Percentiles rank a stretch among this genome's conserved stretches.
Conservation (phyloP, 208 protist genomes). For the Pavlovales sp. region DNA sequence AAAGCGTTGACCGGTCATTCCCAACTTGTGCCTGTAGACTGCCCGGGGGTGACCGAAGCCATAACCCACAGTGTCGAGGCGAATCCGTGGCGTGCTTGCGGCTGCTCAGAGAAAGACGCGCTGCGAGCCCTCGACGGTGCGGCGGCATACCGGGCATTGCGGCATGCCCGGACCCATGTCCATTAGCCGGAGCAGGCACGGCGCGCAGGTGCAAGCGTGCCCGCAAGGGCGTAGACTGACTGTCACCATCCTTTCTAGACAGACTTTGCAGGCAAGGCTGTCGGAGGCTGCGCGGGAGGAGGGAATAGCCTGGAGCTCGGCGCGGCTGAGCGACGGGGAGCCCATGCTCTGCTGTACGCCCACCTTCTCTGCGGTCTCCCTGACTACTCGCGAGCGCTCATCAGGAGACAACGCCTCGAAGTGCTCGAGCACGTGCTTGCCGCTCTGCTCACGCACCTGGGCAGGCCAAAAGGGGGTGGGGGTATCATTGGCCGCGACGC, state of each 20-base stretch:
- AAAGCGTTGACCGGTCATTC: too few species aligned
- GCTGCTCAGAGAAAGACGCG: neutral
- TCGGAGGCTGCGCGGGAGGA: neutral
- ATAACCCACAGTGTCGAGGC: too few species aligned
- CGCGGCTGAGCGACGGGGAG: neutral
- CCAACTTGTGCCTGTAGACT: too few species aligned
- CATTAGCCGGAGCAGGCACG: neutral
- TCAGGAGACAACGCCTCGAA: neutral
- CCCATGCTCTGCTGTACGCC: neutral
- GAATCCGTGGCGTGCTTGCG: too few species aligned
- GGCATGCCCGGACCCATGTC: too few species aligned
- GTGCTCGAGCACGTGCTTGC: neutral
- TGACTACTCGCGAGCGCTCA: neutral
- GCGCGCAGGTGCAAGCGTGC: neutral
- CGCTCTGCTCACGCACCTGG: neutral
- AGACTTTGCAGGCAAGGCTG: neutral
- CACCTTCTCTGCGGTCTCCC: neutral
- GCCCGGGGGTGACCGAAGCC: too few species aligned
- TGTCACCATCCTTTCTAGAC: neutral
- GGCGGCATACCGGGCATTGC: neutral
- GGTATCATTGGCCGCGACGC: too few species aligned
- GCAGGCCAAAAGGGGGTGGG: too few species aligned
- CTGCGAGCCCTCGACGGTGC: neutral
- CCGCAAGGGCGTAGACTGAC: neutral
- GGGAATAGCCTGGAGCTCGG: neutral